Percentiles rank a stretch among this genome's conserved stretches.
Conservation (phyloP, 1,284 basidiomycete genomes). For the Heterobasidion parviporum region DNA sequence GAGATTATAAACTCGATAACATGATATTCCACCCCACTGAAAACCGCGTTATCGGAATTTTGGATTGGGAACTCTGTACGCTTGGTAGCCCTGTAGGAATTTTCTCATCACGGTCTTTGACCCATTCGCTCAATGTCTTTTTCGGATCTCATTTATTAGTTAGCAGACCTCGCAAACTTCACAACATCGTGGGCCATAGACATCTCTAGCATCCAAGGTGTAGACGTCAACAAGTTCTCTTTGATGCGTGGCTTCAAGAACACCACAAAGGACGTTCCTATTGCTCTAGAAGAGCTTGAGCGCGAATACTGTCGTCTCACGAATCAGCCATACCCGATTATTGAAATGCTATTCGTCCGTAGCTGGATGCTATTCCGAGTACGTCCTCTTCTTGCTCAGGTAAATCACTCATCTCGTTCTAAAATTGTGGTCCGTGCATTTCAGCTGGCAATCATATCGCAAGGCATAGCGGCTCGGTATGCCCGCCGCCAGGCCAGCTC, state of each 20-base stretch:
- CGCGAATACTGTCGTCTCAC: constrained; percentile 63
- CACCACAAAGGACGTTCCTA: constrained; percentile 45
- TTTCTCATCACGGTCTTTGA: background rate
- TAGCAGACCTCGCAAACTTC: constrained; percentile 90
- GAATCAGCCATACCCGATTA: constrained; percentile 61
- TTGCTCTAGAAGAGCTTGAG: constrained; percentile 70
- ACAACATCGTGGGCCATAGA: constrained; percentile 80
- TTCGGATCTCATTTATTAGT: constrained; percentile 29
- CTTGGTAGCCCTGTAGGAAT: constrained; percentile 71
- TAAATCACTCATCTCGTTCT: background rate
- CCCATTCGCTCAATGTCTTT: background rate
- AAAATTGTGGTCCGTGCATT: background rate
- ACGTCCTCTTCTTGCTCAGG: constrained; percentile 16
- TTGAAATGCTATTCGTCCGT: constrained; percentile 67
- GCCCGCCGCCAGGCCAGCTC: constrained; percentile 84
- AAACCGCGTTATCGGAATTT: constrained; percentile 86
- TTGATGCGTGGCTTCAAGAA: constrained; percentile 52
- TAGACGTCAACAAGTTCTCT: constrained; percentile 6
- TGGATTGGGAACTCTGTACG: constrained; percentile 97
- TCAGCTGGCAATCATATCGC: constrained; percentile 79
- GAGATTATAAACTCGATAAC: constrained; percentile 97
- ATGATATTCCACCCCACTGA: constrained; percentile 90
- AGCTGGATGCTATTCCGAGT: constrained; percentile 89
- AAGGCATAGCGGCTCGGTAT: constrained; percentile 89
- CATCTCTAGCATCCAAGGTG: constrained; percentile 17